These are phyloP conservation scores for Chaetoscypha palmicola DNA, from an alignment of 2,329 filamentous ascomycete genomes.

Conservation along the genomic window DNA sequence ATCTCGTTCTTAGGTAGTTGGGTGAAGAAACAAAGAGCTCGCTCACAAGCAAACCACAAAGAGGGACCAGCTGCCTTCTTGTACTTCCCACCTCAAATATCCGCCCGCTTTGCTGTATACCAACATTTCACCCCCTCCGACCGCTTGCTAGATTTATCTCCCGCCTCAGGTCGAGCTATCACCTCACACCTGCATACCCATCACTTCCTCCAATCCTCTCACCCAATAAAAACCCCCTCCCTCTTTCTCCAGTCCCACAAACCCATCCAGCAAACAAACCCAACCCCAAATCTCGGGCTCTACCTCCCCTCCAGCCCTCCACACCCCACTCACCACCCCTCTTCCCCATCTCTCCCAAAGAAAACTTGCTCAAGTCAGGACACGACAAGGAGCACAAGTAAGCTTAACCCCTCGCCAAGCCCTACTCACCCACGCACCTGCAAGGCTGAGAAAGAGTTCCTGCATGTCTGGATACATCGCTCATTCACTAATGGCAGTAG, in stretches of 20 bases:
- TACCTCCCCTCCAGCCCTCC: not conserved
- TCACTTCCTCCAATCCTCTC: not conserved
- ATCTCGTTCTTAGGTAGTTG: not conserved
- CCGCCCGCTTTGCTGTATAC: not conserved
- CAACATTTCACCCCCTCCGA: not conserved
- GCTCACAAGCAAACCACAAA: not conserved
- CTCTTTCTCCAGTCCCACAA: not conserved
- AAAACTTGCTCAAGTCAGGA: not conserved
- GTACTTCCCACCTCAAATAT: not conserved
- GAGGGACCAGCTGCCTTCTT: not conserved
- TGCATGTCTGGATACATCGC: too few species aligned
- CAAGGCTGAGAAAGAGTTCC: not conserved
- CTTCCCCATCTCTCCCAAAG: not conserved
- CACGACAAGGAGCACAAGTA: not conserved
- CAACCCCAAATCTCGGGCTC: not conserved
- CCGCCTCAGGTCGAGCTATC: too few species aligned
- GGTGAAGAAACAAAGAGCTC: not conserved
- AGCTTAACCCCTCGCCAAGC: too few species aligned
- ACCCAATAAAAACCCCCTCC: not conserved
- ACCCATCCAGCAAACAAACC: too few species aligned
- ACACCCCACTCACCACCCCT: not conserved
- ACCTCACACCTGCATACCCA: not conserved
- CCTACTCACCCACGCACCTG: too few species aligned
- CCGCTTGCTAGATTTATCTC: not conserved
- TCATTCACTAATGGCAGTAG: too few species aligned